phyloP scores from a whole-genome alignment of 2,329 filamentous ascomycete genomes.

The Monilinia fructigena region DNA sequence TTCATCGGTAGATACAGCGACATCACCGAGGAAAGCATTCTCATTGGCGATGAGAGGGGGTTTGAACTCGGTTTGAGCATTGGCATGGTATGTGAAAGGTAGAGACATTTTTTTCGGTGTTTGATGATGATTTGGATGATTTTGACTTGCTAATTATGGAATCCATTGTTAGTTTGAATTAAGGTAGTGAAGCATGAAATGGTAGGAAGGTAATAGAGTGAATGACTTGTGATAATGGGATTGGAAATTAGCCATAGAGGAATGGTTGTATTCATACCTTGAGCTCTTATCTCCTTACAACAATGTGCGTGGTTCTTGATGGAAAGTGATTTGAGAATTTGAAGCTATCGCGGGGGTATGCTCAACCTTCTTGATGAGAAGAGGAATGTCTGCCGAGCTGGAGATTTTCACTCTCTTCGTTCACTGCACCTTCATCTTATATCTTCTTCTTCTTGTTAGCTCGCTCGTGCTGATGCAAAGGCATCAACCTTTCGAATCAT shows the following conservation, averaged over 20 bases:
- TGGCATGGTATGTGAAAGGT: slow-evolving; percentile 46
- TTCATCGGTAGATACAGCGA: slow-evolving; percentile 48
- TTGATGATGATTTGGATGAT: slow-evolving; percentile 24
- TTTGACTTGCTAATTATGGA: slow-evolving; percentile 39
- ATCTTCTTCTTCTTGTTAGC: slow-evolving; percentile 19
- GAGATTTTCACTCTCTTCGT: slow-evolving; percentile 29
- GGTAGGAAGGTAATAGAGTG: background rate
- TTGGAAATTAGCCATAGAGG: background rate
- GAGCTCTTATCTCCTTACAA: slow-evolving; percentile 24
- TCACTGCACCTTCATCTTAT: slow-evolving; percentile 9
- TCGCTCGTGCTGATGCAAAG: slow-evolving; percentile 18
- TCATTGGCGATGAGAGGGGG: slow-evolving; percentile 62
- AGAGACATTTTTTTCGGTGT: slow-evolving; percentile 31
- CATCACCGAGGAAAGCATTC: slow-evolving; percentile 61
- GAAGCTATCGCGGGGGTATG: slow-evolving; percentile 19
- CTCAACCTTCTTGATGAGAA: slow-evolving; percentile 24
- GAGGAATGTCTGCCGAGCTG: slow-evolving; percentile 25
- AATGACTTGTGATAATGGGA: background rate
- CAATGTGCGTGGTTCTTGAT: background rate
- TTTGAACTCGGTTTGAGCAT: slow-evolving; percentile 56
- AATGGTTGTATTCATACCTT: slow-evolving; percentile 25
- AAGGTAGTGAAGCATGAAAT: background rate
- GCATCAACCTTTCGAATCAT: slow-evolving; percentile 20
- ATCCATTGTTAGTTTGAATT: slow-evolving; percentile 37
- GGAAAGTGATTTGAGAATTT: slow-evolving; percentile 13